Conservation (phyloP, 2,329 filamentous ascomycete genomes). For the Lasiodiplodia gonubiensis region DNA sequence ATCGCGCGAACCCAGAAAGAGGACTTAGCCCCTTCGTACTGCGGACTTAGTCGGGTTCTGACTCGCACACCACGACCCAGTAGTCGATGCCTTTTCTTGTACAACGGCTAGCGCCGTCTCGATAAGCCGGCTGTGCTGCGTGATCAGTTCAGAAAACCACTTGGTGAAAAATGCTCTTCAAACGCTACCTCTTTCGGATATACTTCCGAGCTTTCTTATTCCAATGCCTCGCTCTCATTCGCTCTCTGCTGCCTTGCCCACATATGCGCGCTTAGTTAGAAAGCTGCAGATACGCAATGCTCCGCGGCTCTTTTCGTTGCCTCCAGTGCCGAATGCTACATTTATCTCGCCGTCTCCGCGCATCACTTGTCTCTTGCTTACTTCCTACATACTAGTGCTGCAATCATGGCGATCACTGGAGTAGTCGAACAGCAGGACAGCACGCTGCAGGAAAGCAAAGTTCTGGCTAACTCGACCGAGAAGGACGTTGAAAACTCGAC, state of each 20-base stretch:
- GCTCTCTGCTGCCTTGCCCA: background rate
- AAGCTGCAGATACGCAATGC: background rate
- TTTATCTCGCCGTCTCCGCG: constrained; percentile 1
- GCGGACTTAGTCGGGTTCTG: background rate
- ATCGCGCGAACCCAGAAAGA: constrained; percentile 2
- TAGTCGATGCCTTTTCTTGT: background rate
- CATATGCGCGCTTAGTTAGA: background rate
- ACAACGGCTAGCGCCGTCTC: background rate
- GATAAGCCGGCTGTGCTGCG: background rate
- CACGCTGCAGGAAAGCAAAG: background rate
- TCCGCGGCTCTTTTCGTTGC: background rate
- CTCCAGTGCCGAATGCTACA: background rate
- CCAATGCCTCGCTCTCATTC: background rate
- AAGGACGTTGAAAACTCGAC: constrained; percentile 11
- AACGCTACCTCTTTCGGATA: background rate
- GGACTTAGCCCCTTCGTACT: background rate
- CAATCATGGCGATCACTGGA: background rate
- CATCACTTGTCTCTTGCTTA: background rate
- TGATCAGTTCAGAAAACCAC: background rate
- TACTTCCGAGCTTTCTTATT: background rate
- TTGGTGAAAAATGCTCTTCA: background rate
- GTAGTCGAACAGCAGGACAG: background rate
- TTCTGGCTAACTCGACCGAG: background rate
- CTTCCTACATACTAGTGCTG: background rate
- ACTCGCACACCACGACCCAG: constrained; percentile 11